Base-by-base conservation (phyloP, 2,329 filamentous ascomycete species). In the Torrubiella hemipterigena region DNA sequence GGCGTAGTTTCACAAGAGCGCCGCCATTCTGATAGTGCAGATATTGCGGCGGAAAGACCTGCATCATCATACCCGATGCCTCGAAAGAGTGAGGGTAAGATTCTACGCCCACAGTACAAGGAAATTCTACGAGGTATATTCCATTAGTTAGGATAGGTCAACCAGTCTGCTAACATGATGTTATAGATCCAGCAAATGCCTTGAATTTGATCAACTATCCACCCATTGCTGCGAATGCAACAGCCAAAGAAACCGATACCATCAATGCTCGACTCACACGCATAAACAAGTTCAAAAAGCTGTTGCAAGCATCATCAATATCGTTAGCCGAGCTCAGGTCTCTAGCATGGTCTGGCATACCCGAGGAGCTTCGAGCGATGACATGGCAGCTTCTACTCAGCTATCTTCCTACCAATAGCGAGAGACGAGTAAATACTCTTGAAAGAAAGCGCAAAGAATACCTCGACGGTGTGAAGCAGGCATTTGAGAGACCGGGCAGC, bases 261-360 rank as follows among this genome's bases (percentile, higher is more conserved):
- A 78, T 93, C 50, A 87, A 82, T 34, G 81, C 87, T 27, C 77
- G 85, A 37, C 91, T 94, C 45, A 81, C 83, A 6, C 78, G 91
- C 39, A 98, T 98, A 52, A 95, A 98, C 60, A 96, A 96, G 52
- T 98, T 98, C 62, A 98, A 98, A 57, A 81, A 81, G 46, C 83
- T 98, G 31, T 66, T 98, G 6, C 91, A 98, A 58, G 76, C 89
- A 15, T 94, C 84, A 24, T 86, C 83, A 2, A 91, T 98, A 45
- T 79, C 85, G 3, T 59, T 96, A 3, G 65, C 80, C 13, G 89
- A 96, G 32, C 67, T 98, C 16, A 74, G 91, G 39, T 69, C 85
- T 35, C 67, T 86, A 19, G 86, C 91, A 18, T 98, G 93, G 91
- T 91, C 87, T 31, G 91, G 91, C 10, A 73, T 96, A 21, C 93